Evolutionary conservation across 768 basidiomycete species (phyloP).

Genomic region (Boletus rubroflammeus): DNA sequence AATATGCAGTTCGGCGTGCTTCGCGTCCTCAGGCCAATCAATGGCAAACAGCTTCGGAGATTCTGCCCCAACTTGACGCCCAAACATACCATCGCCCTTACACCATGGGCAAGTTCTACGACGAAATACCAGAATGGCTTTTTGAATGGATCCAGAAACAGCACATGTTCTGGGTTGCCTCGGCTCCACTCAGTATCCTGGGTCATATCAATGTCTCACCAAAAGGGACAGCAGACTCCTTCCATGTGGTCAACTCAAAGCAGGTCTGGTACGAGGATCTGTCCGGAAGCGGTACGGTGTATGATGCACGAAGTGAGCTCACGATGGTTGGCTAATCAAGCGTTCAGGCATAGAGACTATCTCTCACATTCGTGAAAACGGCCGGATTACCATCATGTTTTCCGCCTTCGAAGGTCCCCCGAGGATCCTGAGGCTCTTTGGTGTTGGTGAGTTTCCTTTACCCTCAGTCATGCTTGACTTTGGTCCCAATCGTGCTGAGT

Average conservation of each 20-base stretch:
- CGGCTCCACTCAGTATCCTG: slow-evolving; percentile 53
- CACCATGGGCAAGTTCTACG: slow-evolving; percentile 54
- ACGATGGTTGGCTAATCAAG: not conserved
- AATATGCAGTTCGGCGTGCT: too few species aligned
- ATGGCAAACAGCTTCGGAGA: too few species aligned
- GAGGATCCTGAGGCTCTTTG: slow-evolving; percentile 53
- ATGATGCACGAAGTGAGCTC: not conserved
- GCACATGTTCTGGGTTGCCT: slow-evolving; percentile 69
- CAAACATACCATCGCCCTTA: not conserved
- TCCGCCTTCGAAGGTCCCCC: slow-evolving; percentile 59
- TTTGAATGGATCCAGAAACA: slow-evolving; percentile 60
- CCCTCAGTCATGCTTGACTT: not conserved
- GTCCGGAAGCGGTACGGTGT: slow-evolving; percentile 55
- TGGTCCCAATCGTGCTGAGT: not conserved
- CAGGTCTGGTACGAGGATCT: slow-evolving; percentile 72
- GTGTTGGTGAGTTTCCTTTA: slow-evolving; percentile 39
- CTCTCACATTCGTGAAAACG: slow-evolving; percentile 61
- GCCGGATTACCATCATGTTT: slow-evolving; percentile 59
- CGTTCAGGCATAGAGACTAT: slow-evolving; percentile 51
- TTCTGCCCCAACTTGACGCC: not conserved
- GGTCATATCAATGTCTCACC: slow-evolving; percentile 69
- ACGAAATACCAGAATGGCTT: slow-evolving; percentile 53
- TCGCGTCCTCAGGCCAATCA: too few species aligned
- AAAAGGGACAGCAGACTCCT: slow-evolving; percentile 59
- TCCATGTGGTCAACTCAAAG: slow-evolving; percentile 52